phyloP scores from a whole-genome alignment of 495 filamentous ascomycete species.

The Hypoxylon cercidicola region DNA sequence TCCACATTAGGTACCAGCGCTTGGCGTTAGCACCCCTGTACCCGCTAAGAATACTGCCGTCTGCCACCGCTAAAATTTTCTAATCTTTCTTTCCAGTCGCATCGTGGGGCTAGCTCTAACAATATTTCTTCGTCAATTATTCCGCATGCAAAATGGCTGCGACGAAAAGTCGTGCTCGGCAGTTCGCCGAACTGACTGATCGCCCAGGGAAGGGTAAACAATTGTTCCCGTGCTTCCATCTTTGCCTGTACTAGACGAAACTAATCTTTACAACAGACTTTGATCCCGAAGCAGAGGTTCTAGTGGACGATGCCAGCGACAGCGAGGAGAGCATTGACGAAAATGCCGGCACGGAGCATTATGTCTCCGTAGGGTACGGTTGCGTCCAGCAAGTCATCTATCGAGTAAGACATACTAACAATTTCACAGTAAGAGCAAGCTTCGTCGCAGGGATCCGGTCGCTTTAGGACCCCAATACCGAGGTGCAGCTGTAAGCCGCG shows the following conservation, averaged over 20 bases:
- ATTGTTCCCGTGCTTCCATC: not conserved
- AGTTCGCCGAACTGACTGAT: conserved; percentile 55
- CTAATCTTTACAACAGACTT: conserved; percentile 68
- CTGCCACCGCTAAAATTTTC: conserved; percentile 61
- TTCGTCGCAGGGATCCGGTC: conserved; percentile 75
- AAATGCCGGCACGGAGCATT: conserved; percentile 78
- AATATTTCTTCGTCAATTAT: conserved; percentile 8
- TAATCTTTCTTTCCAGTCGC: conserved; percentile 30
- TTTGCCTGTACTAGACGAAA: not conserved
- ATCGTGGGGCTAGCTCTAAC: conserved; percentile 21
- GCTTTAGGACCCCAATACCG: conserved; percentile 82
- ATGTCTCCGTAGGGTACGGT: conserved; percentile 78
- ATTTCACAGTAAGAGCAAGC: conserved; percentile 76
- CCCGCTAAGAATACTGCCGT: conserved; percentile 49
- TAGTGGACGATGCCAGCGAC: conserved; percentile 60
- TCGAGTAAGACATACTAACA: conserved; percentile 4
- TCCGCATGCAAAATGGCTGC: conserved; percentile 43
- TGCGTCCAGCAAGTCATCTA: not conserved
- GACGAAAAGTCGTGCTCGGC: conserved; percentile 47
- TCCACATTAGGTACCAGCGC: too few species aligned
- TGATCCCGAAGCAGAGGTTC: conserved; percentile 83
- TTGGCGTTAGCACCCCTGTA: not conserved
- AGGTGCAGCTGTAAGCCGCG: conserved; percentile 80
- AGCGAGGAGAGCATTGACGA: conserved; percentile 65
- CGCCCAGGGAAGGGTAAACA: conserved; percentile 52